phyloP scores from a whole-genome alignment of 495 filamentous ascomycete genomes.

The Penicillium salamii region DNA sequence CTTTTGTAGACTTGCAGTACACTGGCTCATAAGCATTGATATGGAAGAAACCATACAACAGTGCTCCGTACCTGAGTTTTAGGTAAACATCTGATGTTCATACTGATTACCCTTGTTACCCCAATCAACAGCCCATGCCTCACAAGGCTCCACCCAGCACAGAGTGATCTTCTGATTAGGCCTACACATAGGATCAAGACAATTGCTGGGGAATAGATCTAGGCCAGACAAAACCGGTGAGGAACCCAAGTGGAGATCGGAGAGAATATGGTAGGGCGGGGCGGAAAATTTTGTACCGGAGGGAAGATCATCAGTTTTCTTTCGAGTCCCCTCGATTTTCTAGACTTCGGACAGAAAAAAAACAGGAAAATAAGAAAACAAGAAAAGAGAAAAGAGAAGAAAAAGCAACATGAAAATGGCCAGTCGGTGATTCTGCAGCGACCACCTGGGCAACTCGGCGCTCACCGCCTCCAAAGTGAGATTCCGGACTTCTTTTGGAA shows the following conservation, averaged over 20 bases:
- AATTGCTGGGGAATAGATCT: too few relatives aligned
- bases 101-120: too few relatives aligned
- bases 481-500: conserved; percentile 25
- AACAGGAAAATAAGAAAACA: neutral
- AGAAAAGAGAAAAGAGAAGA: neutral
- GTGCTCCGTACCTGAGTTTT: too few relatives aligned
- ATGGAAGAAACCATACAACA: too few relatives aligned
- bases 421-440: conserved; percentile 15
- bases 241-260: conserved; percentile 23
- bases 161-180: too few relatives aligned
- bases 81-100: too few relatives aligned
- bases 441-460: conserved; percentile 26
- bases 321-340: neutral
- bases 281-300: conserved; percentile 30
- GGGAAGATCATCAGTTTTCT: conserved; percentile 17
- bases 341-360: neutral
- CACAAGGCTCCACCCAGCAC: too few relatives aligned
- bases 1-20: too few relatives aligned
- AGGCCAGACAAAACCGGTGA: conserved; percentile 17
- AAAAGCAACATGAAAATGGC: conserved; percentile 14
- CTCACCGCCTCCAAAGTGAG: conserved; percentile 33
- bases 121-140: too few relatives aligned
- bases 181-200: too few relatives aligned
- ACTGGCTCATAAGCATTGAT: too few relatives aligned
- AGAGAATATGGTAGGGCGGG: conserved; percentile 22